Evolutionary conservation across 768 basidiomycete species (phyloP).

Genomic region (Harrya chromipes): DNA sequence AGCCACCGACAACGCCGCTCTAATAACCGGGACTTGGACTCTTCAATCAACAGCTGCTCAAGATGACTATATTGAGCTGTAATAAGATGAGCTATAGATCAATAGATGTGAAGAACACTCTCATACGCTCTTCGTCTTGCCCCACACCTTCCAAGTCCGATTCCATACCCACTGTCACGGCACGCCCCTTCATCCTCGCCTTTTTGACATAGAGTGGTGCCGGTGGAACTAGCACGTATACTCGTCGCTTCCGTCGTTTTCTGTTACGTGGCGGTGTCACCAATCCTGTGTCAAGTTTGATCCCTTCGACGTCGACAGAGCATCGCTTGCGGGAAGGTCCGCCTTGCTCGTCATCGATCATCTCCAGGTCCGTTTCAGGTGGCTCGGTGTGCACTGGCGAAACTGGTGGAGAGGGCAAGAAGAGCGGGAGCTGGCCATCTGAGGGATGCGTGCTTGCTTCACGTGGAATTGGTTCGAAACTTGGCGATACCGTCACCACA

Average conservation of each 20-base stretch:
- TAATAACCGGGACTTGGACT: conserved; percentile 48
- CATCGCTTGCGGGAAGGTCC: conserved; percentile 21
- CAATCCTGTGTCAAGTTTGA: conserved; percentile 3
- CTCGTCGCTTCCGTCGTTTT: conserved; percentile 26
- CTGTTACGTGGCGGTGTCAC: conserved; percentile 4
- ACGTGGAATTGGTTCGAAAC: conserved; percentile 7
- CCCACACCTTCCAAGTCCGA: conserved; percentile 15
- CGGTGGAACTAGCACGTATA: conserved; percentile 30
- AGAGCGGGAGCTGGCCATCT: conserved; percentile 39
- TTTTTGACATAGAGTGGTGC: conserved; percentile 22
- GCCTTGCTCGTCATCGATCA: conserved; percentile 6
- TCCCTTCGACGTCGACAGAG: conserved; percentile 12
- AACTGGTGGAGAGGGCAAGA: conserved; percentile 45
- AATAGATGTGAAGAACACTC: conserved; percentile 20
- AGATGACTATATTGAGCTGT: conserved; percentile 38
- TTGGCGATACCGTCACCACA: conserved; percentile 1
- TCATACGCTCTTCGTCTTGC: conserved; percentile 31
- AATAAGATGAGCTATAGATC: conserved; percentile 27
- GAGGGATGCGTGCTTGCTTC: conserved; percentile 9
- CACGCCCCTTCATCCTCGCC: conserved; percentile 15
- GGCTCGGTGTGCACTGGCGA: conserved; percentile 28
- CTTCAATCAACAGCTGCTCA: conserved; percentile 43
- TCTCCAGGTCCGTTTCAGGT: conserved; percentile 21
- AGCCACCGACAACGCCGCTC: conserved; percentile 57
- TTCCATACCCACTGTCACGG: conserved; percentile 14